A percentile compares a stretch with the other conserved stretches of the same genome.
phyloP scores from a whole-genome alignment of 495 filamentous ascomycete genomes.

The Hyaloscypha bicolor region DNA sequence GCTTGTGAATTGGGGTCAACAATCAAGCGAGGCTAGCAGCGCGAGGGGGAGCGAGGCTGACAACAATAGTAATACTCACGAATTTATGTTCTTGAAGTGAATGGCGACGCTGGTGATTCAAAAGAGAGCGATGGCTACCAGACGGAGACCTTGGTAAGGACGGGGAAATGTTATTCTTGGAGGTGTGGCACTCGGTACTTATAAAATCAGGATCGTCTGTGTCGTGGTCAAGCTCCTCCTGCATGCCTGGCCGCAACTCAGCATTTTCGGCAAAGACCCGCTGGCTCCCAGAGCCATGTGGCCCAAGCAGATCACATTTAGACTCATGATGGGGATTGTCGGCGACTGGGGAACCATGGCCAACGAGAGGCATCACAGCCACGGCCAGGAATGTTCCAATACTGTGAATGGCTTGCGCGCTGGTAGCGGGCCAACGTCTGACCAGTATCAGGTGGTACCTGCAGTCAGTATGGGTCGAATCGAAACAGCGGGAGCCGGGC shows the following conservation, averaged over 20 bases:
- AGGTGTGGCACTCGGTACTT: constrained; percentile 15
- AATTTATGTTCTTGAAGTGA: not conserved
- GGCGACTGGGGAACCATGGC: constrained; percentile 11
- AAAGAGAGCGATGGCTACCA: constrained; percentile 8
- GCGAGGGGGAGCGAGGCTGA: not conserved
- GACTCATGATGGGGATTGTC: constrained; percentile 23
- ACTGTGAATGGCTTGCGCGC: not conserved
- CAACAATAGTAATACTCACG: not conserved
- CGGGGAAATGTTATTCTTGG: constrained; percentile 6
- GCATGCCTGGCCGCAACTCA: constrained; percentile 1
- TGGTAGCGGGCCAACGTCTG: constrained; percentile 10
- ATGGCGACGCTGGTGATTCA: constrained; percentile 3
- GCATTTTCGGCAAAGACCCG: constrained; percentile 21
- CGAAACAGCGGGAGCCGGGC: constrained; percentile 20
- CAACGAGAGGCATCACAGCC: constrained; percentile 28
- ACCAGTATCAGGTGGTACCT: constrained; percentile 26
- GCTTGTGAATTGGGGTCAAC: not conserved
- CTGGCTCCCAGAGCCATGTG: constrained; percentile 20
- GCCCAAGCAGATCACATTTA: constrained; percentile 26
- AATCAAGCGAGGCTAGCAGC: not conserved
- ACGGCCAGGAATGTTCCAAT: constrained; percentile 15
- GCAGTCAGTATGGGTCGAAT: constrained; percentile 13
- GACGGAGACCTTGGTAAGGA: not conserved
- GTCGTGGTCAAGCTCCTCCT: not conserved
- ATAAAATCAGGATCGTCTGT: constrained; percentile 8